Evolutionary conservation across 208 protist genomes (phyloP), one percentile per base, ranked within the genome.

Genomic region (Crithidia brevicula): DNA sequence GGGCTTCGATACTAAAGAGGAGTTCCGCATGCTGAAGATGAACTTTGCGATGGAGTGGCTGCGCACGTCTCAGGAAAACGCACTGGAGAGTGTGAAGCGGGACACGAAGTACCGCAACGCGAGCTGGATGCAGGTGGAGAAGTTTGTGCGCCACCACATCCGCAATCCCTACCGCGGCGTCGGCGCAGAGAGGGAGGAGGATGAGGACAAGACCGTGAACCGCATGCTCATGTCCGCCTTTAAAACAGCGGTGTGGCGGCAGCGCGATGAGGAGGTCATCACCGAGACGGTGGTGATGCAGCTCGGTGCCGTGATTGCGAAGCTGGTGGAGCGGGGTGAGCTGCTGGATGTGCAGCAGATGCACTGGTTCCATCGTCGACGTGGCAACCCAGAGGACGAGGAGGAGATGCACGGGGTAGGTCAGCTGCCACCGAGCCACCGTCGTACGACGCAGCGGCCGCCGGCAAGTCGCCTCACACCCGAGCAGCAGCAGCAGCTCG

Each of bases 161-260:
- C 40, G 30, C 20, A 90, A 83, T 53, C 85, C 85, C 7, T 93
- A 80, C 59, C 51, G 49, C 58, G 72, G 67, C 25, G 72, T 80
- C 45, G 73, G 42, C 27, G 73, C 63, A 13, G 53, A 75, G 13
- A 34, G 50, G 6, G 83, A 86, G 34, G 77, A 79, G 36, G 71
- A 84, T 25, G 79, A 88, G 40, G 74, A 75, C 22, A 65, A 80
- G 25, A 71, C 60, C 57, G 54, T 94, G 20, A 92, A 91, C 68
- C 74, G 82, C 18, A 78, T 94, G 43, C 47, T 91, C 42, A 94
- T 94, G 88, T 77, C 74, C 16, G 84, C 83, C 27, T 90, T 92
- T 67, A 91, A 89, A 54, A 62, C 82, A 4, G 77, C 70, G 43
- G 34, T 94, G 36, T 94, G 85, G 85, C 78, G 84, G 30, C 88